phyloP scores from a whole-genome alignment of 192 early-diverging fungal genomes.

The Anaeromyces robustus region DNA sequence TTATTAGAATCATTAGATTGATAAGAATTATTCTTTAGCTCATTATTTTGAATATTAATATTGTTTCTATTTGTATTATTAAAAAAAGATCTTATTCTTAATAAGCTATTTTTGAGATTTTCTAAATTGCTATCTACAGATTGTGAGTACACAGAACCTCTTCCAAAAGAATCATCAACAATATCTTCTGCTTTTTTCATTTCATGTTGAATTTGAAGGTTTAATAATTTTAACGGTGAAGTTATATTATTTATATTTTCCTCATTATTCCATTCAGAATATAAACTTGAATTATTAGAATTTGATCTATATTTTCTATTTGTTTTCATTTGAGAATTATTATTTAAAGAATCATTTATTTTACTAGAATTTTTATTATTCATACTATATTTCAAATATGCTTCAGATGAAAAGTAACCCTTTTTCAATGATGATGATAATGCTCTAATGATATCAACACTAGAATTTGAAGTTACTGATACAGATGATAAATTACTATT shows the following conservation, averaged over 20 bases:
- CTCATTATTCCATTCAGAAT: background rate
- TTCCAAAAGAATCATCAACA: background rate
- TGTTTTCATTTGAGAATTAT: background rate
- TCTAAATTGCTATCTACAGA: background rate
- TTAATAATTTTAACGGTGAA: background rate
- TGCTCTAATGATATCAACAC: background rate
- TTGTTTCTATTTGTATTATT: background rate
- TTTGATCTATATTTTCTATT: background rate
- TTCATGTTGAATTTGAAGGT: background rate
- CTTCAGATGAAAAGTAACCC: background rate
- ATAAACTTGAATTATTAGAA: background rate
- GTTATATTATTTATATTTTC: background rate
- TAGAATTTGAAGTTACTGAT: background rate
- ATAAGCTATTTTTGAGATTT: background rate
- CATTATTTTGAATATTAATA: too few species aligned
- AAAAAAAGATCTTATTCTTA: background rate
- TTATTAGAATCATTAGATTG: too few species aligned
- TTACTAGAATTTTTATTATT: background rate
- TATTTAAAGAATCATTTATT: background rate
- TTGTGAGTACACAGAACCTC: background rate
- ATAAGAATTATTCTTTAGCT: too few species aligned
- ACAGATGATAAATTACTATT: background rate
- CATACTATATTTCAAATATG: background rate
- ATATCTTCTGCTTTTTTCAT: background rate
- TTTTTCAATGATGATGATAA: background rate